phyloP scores from a whole-genome alignment of 208 protist species.

The Trypanosoma platydactyli region DNA sequence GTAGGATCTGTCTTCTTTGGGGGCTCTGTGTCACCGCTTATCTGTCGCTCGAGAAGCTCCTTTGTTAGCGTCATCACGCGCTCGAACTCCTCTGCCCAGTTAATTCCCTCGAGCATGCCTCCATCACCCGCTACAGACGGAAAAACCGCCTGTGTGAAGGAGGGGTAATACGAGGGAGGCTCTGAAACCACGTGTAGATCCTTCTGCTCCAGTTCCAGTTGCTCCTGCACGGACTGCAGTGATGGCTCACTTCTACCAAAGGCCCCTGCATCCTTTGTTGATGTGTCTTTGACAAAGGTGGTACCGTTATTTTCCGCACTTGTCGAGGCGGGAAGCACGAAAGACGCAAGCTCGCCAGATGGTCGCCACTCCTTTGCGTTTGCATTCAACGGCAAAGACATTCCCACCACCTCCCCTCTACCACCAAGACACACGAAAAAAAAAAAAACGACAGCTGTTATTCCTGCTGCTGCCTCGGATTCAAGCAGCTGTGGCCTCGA shows the following conservation, averaged over 20 bases:
- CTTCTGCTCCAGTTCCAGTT: neutral
- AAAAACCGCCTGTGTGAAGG: constrained; percentile 14
- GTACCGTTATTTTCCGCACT: constrained; percentile 9
- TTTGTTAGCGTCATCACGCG: constrained; percentile 72
- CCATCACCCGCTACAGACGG: neutral
- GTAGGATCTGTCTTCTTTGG: constrained; percentile 12
- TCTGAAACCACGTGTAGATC: neutral
- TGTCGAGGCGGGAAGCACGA: constrained; percentile 51
- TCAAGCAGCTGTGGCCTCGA: neutral
- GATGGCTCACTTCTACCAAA: constrained; percentile 1
- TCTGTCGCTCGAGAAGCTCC: constrained; percentile 64
- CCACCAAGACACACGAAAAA: constrained; percentile 1
- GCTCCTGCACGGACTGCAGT: constrained; percentile 6
- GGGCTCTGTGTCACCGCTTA: constrained; percentile 38
- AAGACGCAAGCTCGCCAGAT: constrained; percentile 38
- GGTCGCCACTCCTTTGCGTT: constrained; percentile 83
- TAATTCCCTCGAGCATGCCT: constrained; percentile 29
- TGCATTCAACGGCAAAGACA: constrained; percentile 45
- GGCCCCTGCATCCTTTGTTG: constrained; percentile 1
- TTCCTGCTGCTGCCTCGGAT: neutral
- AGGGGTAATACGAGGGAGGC: constrained; percentile 28
- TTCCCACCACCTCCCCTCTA: neutral
- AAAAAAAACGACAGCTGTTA: neutral
- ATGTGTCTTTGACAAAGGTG: neutral
- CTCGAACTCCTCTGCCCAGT: constrained; percentile 76